Evolutionary conservation across 2,329 filamentous ascomycete species (phyloP).

Genomic region (Epichloe sibirici): DNA sequence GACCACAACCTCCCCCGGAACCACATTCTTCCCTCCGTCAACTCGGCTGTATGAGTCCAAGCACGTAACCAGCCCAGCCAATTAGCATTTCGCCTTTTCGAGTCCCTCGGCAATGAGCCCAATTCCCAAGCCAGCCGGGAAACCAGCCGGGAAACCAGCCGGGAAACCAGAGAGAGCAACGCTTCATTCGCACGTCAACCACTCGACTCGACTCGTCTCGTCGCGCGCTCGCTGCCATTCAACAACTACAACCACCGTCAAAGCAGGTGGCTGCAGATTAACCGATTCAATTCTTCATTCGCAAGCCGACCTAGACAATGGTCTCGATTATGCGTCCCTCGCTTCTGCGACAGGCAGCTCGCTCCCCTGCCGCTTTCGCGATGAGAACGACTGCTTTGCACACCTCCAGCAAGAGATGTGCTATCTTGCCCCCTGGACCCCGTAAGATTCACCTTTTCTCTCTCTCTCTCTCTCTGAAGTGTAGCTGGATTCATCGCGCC

Average conservation of each 20-base stretch:
- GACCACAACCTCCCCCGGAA: constrained; percentile 5
- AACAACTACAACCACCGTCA: not conserved
- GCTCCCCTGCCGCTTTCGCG: constrained; percentile 19
- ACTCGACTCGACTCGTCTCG: not conserved
- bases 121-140: constrained; percentile 6
- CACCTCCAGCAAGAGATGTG: constrained; percentile 62
- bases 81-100: constrained; percentile 32
- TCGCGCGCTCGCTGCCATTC: not conserved
- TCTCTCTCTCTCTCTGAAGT: too few species aligned
- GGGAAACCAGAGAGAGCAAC: not conserved
- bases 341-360: constrained; percentile 40
- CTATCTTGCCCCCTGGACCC: constrained; percentile 69
- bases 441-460: constrained; percentile 46
- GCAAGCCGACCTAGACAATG: constrained; percentile 25
- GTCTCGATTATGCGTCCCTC: constrained; percentile 43
- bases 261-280: not conserved
- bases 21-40: constrained; percentile 16
- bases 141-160: not conserved
- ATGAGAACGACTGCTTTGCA: constrained; percentile 71
- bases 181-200: not conserved
- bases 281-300: not conserved
- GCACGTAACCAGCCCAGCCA: constrained; percentile 23
- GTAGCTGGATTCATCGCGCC: not conserved
- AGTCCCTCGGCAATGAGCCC: constrained; percentile 38
- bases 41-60: constrained; percentile 15